phyloP scores from a whole-genome alignment of 83 land plant genomes.

The Picea abies region DNA sequence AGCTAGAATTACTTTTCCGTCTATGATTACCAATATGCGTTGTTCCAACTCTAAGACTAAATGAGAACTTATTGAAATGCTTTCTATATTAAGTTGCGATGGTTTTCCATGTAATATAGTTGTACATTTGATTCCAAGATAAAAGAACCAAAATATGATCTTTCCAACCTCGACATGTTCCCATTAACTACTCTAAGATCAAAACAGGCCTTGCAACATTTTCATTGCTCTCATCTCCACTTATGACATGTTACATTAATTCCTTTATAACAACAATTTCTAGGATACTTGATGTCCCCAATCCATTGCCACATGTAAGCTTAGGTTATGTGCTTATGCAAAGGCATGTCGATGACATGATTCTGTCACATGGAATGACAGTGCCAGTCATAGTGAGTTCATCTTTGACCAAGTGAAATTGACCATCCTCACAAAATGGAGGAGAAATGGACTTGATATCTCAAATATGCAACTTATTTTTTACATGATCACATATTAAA shows the following conservation, averaged over 20 bases:
- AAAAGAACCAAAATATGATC: conserved; percentile 93
- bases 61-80: conserved; percentile 28
- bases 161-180: conserved; percentile 99
- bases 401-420: conserved; percentile 93
- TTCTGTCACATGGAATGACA: conserved; percentile 22
- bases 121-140: conserved; percentile 91
- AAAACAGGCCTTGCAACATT: conserved; percentile 85
- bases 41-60: conserved; percentile 63
- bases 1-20: conserved; percentile 72
- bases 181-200: conserved; percentile 92
- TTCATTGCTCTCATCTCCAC: conserved; percentile 67
- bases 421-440: conserved; percentile 75
- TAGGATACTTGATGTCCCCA: conserved; percentile 94
- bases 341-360: conserved; percentile 37
- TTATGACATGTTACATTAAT: conserved; percentile 52
- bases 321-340: conserved; percentile 79
- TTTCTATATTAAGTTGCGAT: conserved; percentile 48
- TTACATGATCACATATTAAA: conserved; percentile 67
- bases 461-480: conserved; percentile 39
- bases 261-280: conserved; percentile 96
- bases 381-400: conserved; percentile 81
- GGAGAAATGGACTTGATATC: conserved; percentile 45
- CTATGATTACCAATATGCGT: conserved; percentile 81
- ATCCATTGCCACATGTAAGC: conserved; percentile 93
- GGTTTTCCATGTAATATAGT: conserved; percentile 80